Percentiles rank a stretch among this genome's conserved stretches.
phyloP scores from a whole-genome alignment of 2,329 filamentous ascomycete genomes.

The Nemania diffusa region DNA sequence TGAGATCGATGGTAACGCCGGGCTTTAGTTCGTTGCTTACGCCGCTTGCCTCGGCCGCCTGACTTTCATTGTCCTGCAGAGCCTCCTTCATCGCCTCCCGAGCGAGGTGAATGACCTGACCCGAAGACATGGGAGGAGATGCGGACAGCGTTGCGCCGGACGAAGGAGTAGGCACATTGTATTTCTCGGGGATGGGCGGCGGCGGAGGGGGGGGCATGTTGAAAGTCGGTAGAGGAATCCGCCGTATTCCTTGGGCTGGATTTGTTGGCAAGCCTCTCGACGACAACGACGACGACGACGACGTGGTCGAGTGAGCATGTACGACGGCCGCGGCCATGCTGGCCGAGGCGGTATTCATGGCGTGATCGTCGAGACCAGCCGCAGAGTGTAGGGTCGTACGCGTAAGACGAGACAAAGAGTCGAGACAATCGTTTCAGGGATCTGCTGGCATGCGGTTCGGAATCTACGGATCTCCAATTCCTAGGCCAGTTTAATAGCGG shows the following conservation, averaged over 20 bases:
- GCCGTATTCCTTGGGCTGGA: conserved; percentile 45
- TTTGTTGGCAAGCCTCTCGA: conserved; percentile 46
- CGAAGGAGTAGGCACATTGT: conserved; percentile 41
- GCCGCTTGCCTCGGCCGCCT: conserved; percentile 68
- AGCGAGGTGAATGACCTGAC: conserved; percentile 72
- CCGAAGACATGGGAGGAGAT: conserved; percentile 65
- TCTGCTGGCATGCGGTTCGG: conserved; percentile 31
- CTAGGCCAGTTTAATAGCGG: conserved; percentile 23
- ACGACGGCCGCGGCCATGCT: conserved; percentile 48
- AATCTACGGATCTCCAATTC: conserved; percentile 34
- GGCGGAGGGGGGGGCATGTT: conserved; percentile 56
- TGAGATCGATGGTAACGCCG: conserved; percentile 81
- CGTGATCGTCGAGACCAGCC: conserved; percentile 12
- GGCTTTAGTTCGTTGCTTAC: conserved; percentile 71
- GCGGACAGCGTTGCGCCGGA: conserved; percentile 61
- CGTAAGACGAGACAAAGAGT: conserved; percentile 33
- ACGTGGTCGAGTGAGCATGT: conserved; percentile 45
- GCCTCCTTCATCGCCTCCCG: conserved; percentile 75
- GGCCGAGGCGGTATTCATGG: conserved; percentile 47
- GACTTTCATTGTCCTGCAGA: conserved; percentile 71
- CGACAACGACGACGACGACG: conserved; percentile 36
- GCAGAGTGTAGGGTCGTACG: conserved; percentile 20
- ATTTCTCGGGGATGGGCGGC: conserved; percentile 56
- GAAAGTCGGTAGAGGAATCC: conserved; percentile 46
- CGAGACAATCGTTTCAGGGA: conserved; percentile 38